phyloP scores from a whole-genome alignment of 2,329 filamentous ascomycete genomes.

The Ambrosiella beaveri region DNA sequence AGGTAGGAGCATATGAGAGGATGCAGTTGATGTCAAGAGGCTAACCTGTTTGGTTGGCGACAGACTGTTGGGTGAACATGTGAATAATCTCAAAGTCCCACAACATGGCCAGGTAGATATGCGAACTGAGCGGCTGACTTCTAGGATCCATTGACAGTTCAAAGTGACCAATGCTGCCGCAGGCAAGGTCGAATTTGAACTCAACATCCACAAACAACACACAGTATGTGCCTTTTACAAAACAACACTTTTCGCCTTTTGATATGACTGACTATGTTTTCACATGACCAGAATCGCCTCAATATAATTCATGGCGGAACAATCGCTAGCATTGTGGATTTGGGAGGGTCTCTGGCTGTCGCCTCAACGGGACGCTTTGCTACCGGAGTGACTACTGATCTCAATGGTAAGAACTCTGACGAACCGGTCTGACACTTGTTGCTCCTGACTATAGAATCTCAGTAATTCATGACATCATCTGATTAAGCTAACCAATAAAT shows the following conservation, averaged over 20 bases:
- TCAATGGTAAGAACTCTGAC: constrained; percentile 32
- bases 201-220: constrained; percentile 57
- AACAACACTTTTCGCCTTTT: too few relatives aligned
- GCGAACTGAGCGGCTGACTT: not conserved
- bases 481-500: not conserved
- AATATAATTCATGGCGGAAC: constrained; percentile 64
- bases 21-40: not conserved
- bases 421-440: not conserved
- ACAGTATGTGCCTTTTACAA: constrained; percentile 33
- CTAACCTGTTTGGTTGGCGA: not conserved
- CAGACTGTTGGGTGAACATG: constrained; percentile 27
- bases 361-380: constrained; percentile 45
- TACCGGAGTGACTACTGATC: constrained; percentile 47
- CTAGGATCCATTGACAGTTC: constrained; percentile 30
- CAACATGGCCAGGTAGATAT: not conserved
- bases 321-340: constrained; percentile 56
- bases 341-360: constrained; percentile 47
- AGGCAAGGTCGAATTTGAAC: constrained; percentile 57
- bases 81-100: constrained; percentile 15
- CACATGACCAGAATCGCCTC: constrained; percentile 45
- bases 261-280: not conserved
- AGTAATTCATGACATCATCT: not conserved
- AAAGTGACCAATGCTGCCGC: constrained; percentile 45
- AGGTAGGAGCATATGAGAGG: constrained; percentile 35
- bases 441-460: too few relatives aligned